These are phyloP conservation scores for Mesembryanthemum crystallinum DNA, from an alignment of 148 eudicot species.

Conservation along the genomic window DNA sequence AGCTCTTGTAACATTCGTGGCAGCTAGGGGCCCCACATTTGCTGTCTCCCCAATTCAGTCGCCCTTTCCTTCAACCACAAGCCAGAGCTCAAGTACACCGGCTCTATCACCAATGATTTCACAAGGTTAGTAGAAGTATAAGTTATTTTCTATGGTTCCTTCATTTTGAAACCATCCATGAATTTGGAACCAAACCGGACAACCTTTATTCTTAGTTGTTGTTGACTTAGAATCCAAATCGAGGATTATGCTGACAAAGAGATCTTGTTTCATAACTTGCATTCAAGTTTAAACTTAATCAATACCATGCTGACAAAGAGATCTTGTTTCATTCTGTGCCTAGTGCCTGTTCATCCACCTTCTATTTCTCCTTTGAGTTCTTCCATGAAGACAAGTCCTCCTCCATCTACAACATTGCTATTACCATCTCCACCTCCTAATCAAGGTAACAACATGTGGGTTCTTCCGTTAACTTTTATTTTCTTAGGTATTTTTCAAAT, in stretches of 20 bases:
- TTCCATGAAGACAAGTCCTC: constrained; percentile 35
- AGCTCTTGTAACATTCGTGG: neutral
- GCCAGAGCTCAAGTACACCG: constrained; percentile 29
- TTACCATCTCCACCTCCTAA: constrained; percentile 82
- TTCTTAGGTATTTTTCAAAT: neutral
- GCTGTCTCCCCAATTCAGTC: constrained; percentile 10
- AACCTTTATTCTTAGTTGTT: neutral
- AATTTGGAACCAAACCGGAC: neutral
- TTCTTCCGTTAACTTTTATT: neutral
- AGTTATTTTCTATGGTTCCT: neutral
- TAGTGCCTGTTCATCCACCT: constrained; percentile 52
- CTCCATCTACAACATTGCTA: constrained; percentile 43
- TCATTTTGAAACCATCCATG: neutral
- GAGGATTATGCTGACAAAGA: too few relatives aligned
- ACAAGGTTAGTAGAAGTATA: constrained; percentile 29
- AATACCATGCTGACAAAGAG: neutral
- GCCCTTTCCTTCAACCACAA: constrained; percentile 32
- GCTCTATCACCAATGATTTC: constrained; percentile 40
- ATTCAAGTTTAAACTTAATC: neutral
- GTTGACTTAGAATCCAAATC: neutral
- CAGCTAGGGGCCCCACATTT: constrained; percentile 32
- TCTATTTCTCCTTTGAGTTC: constrained; percentile 43
- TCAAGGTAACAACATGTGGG: constrained; percentile 47
- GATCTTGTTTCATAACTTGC: neutral
- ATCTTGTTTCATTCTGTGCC: constrained; percentile 11